Base-by-base conservation (phyloP, 2,329 filamentous ascomycete genomes). In the Stachybotrys echinatus region DNA sequence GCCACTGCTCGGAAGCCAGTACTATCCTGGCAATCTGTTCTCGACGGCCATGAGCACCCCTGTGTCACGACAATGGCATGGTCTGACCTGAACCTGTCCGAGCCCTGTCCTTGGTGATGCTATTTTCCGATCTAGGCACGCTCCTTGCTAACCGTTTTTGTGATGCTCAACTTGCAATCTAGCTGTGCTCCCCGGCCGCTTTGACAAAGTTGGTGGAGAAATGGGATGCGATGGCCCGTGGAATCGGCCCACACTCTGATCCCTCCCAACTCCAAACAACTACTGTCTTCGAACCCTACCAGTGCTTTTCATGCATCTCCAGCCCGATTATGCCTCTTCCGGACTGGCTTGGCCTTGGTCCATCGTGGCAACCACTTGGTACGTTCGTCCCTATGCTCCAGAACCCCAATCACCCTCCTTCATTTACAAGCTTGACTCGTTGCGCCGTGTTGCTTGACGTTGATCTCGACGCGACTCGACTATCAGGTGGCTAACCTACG, bases 221-320 rank as follows among this genome's bases (percentile, higher is more conserved):
- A 46, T 31, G 44, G 27, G 44, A 46, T 46, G 44, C 44, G 22
- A 34, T 46, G 44, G 27, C 5, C 44, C 44, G 44, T 34, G 44
- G 23, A 34, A 31, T 46, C 27, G 44, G 27, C 44, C 44, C 44
- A 46, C 44, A 34, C 19, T 18, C 44, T 31, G 20, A 46, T 46
- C 44, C 44, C 44, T 46, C 23, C 44, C 27, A 27, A 46, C 23
- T 19, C 44, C 44, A 46, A 46, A 46, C 44, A 37, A 27, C 44
- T 46, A 46, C 44, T 20, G 44, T 46, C 44, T 18, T 37, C 23
- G 27, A 46, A 31, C 44, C 27, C 44, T 46, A 46, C 19, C 44
- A 21, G 31, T 23, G 23, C 44, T 40, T 19, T 46, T 46, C 44
- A 46, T 46, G 44, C 44, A 19, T 31, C 23, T 19, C 44, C 23